Conservation (phyloP, 148 eudicot genomes). For the Cornus kousa region DNA sequence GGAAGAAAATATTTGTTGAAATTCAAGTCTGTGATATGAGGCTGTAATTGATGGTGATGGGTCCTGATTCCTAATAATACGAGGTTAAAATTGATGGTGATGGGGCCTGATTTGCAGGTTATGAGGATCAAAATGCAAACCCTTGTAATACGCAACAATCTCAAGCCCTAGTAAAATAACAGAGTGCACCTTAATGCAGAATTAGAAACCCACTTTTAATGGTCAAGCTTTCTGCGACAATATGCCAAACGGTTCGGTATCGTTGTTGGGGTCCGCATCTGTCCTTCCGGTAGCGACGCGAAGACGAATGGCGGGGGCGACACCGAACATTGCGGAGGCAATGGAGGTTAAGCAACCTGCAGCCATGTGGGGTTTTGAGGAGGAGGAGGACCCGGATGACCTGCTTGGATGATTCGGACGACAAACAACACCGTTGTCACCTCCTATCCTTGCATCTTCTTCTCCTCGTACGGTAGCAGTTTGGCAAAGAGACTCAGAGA, state of each 20-base stretch:
- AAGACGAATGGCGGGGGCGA: constrained; percentile 59
- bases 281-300: constrained; percentile 65
- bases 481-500: too few species aligned
- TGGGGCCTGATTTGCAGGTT: constrained; percentile 30
- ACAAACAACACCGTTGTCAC: too few species aligned
- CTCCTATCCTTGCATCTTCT: too few species aligned
- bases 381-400: constrained; percentile 82
- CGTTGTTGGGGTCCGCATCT: constrained; percentile 34
- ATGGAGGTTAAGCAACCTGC: constrained; percentile 77
- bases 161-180: constrained; percentile 51
- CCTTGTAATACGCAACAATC: constrained; percentile 57
- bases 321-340: neutral
- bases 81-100: too few species aligned
- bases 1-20: too few species aligned
- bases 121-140: constrained; percentile 53
- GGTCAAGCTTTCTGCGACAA: constrained; percentile 7
- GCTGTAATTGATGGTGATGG: too few species aligned
- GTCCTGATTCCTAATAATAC: too few species aligned
- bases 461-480: too few species aligned
- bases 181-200: constrained; percentile 49
- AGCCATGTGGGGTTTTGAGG: constrained; percentile 59
- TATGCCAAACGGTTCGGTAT: neutral
- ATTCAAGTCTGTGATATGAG: too few species aligned
- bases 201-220: constrained; percentile 34
- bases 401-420: constrained; percentile 39